Evolutionary conservation across 2,329 filamentous ascomycete genomes (phyloP), one percentile per base, ranked within the genome.

Genomic region (Ploettnerulaceae sp.): DNA sequence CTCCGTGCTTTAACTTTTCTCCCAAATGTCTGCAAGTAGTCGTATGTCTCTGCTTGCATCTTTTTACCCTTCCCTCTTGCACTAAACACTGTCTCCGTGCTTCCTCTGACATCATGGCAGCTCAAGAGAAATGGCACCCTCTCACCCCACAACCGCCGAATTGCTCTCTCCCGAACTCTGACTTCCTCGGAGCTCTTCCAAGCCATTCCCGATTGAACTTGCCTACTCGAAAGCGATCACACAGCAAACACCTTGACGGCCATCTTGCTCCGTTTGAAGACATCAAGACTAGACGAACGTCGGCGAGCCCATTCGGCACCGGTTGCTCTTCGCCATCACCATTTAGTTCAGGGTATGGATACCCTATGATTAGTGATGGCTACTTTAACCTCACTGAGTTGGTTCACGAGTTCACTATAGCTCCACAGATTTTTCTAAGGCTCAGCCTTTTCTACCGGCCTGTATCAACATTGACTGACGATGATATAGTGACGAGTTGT

Each of bases 231-330:
- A 64, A 64, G 46, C 57, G 61, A 44, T 51, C 57, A 2, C 54
- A 61, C 29, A 61, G 56, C 52, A 57, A 51, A 9, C 55, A 56
- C 40, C 20, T 57, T n/a, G 55, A 54, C 36, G 51, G 49, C 22
- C 46, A 40, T 22, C 29, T 58, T 17, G 34, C 41, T 22, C 52
- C 57, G 21, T 35, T 47, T 21, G 48, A 46, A 33, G 48, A 53
- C 11, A 57, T 49, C 29, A 64, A 64, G 44, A 63, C 59, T 17
- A 52, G 60, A 40, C 56, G 61, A 32, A 62, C 61, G 31, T 56
- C 61, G 29, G 58, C 56, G 14, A 64, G 54, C 49, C 57, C 60
- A 25, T 58, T 51, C 21, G 17, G 32, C 26, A 54, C 56, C 39
- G 52, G 53, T 33, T 43, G 43, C 24, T 34, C 56, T 31, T 58